Base-by-base conservation (phyloP, 768 basidiomycete species). In the Suillus decipiens region DNA sequence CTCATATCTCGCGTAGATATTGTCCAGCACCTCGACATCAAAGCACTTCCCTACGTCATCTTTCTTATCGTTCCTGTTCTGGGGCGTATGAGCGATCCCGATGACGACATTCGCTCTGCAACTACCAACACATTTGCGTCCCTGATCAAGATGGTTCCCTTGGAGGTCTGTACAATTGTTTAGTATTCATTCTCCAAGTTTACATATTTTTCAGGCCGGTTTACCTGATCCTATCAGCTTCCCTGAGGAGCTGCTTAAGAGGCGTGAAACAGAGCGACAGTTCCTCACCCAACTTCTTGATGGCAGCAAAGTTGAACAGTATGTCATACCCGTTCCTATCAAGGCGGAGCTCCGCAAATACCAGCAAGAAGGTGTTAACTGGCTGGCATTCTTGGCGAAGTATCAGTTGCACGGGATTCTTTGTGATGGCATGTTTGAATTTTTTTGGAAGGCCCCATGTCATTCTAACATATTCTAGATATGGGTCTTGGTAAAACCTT, bases 401-500 rank as follows among this genome's bases (percentile, higher is more conserved):
- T 99, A 97, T 73, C 97, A 99, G 70, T 77, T 99, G 2, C 97
- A 99, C 72, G 97, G 97, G 15, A 93, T 99, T 69, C 87, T 99
- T 34, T 99, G 97, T 72, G 97, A 99, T 71, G 97, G 96, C 95
- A 69, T 66, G 85, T 73, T 37, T 51, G 15, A 34, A 43, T 3
- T 31, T 45, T 34, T 33, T 59, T 9, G 19, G 33, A n/a, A 19
- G 22, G 17, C 31, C 14, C 31, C 48, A 24, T 11, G 42, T 10
- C 36, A n/a, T 59, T 37, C 54, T 33, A 36, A 59, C 57, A 48
- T 9, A 41, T 59, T 28, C 48, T 69, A 99, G 96, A 99, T 72
- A 99, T 99, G 96, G 97, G 97, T 62, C 86, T 99, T 9, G 97
- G 97, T 9, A 99, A 99, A 80, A 98, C 96, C 1, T 78, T 99